phyloP scores from a whole-genome alignment of 495 filamentous ascomycete genomes.

The Xylaria flabelliformis region DNA sequence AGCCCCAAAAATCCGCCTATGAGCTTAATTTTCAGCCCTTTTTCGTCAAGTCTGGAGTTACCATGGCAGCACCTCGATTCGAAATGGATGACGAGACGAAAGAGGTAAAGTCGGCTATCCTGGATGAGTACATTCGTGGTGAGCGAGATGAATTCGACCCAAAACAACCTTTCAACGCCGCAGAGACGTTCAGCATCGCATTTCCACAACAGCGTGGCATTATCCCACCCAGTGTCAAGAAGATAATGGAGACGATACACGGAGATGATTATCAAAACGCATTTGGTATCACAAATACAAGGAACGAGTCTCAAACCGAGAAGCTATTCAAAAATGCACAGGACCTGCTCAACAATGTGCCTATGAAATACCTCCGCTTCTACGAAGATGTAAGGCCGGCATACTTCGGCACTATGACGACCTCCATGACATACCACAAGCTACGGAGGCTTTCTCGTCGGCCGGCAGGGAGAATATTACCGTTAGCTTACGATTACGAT shows the following conservation, averaged over 20 bases:
- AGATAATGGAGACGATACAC: conserved; percentile 64
- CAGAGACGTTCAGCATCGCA: conserved; percentile 67
- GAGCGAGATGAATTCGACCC: conserved; percentile 39
- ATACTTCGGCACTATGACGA: conserved; percentile 85
- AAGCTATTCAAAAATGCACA: conserved; percentile 52
- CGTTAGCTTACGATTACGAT: conserved; percentile 92
- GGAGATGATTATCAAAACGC: conserved; percentile 36
- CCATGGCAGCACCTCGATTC: conserved; percentile 58
- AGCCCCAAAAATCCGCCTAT: conserved; percentile 63
- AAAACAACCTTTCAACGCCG: conserved; percentile 54
- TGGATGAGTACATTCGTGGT: conserved; percentile 53
- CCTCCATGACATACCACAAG: conserved; percentile 42
- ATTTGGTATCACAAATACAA: conserved; percentile 13
- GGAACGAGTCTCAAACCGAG: conserved; percentile 52
- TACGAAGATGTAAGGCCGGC: conserved; percentile 87
- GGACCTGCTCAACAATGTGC: conserved; percentile 65
- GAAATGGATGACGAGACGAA: conserved; percentile 63
- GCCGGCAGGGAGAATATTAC: conserved; percentile 69
- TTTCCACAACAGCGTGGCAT: conserved; percentile 58
- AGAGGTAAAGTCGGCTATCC: conserved; percentile 56
- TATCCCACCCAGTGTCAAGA: conserved; percentile 60
- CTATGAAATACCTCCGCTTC: conserved; percentile 82
- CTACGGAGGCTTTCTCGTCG: conserved; percentile 69
- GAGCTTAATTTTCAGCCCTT: conserved; percentile 77
- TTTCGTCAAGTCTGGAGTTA: conserved; percentile 71